A percentile compares a stretch with the other conserved stretches of the same genome.
phyloP scores from a whole-genome alignment of 257 asterid species.

The Schizonepeta tenuifolia region DNA sequence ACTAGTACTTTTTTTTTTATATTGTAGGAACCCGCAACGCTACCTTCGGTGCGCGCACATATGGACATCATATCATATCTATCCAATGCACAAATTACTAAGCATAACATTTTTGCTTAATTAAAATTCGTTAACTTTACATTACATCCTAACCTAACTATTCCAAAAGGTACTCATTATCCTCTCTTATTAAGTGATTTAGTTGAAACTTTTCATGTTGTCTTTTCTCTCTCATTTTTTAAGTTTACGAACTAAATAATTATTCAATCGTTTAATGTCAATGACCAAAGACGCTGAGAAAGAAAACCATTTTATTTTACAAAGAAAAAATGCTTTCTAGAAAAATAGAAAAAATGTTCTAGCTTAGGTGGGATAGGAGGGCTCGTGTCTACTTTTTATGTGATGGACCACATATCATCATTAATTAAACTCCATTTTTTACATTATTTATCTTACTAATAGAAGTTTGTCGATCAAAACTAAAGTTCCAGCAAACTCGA shows the following conservation, averaged over 20 bases:
- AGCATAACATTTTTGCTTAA: background rate
- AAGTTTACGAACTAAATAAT: too few species aligned
- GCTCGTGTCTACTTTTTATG: conserved; percentile 6
- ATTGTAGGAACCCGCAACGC: too few species aligned
- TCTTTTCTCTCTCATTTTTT: background rate
- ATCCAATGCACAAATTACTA: background rate
- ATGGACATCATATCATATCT: too few species aligned
- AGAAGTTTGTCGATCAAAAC: background rate
- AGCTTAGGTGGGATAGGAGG: background rate
- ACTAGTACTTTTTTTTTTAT: too few species aligned
- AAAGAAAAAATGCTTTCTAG: background rate
- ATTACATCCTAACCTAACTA: conserved; percentile 15
- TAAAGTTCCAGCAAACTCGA: background rate
- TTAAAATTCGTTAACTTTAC: background rate
- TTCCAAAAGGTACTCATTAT: conserved; percentile 23
- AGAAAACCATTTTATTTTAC: background rate
- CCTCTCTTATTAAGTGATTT: background rate
- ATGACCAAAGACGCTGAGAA: background rate
- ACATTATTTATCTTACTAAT: background rate
- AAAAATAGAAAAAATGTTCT: background rate
- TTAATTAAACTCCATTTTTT: background rate
- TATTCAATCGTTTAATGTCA: too few species aligned
- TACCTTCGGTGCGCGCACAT: too few species aligned
- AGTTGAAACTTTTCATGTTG: background rate
- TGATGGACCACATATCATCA: conserved; percentile 5